Percentiles rank a stretch among this genome's conserved stretches.
These are phyloP conservation scores for Metschnikowia reukaufii DNA, from an alignment of 805 yeast species.

Conservation along the genomic window DNA sequence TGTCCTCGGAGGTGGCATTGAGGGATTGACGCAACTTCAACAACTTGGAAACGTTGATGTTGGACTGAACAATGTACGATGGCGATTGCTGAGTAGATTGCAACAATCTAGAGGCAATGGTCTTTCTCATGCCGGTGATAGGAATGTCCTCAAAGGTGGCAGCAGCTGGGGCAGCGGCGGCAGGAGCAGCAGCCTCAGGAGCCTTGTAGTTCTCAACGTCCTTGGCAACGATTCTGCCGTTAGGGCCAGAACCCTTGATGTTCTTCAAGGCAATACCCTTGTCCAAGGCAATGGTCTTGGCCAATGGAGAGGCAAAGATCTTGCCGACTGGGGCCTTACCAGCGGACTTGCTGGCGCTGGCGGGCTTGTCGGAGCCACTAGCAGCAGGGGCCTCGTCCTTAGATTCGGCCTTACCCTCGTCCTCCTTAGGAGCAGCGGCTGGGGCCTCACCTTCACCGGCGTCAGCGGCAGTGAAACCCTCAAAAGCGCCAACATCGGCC, in stretches of 20 bases:
- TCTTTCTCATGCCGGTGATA: constrained; percentile 87
- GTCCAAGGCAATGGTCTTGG: constrained; percentile 90
- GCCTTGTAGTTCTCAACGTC: constrained; percentile 77
- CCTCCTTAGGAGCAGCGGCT: constrained; percentile 45
- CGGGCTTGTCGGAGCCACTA: constrained; percentile 26
- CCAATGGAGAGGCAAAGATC: constrained; percentile 92
- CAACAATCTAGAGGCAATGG: constrained; percentile 84
- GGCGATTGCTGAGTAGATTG: constrained; percentile 87
- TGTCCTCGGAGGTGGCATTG: constrained; percentile 80
- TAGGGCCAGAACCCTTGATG: constrained; percentile 91
- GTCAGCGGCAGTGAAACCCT: constrained; percentile 77
- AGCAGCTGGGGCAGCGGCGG: constrained; percentile 47
- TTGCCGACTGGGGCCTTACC: constrained; percentile 53
- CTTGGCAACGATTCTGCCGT: constrained; percentile 87
- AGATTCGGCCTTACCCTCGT: constrained; percentile 28
- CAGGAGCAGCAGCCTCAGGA: constrained; percentile 43
- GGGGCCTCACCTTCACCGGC: constrained; percentile 56
- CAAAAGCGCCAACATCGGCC: constrained; percentile 84
- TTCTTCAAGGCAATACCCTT: constrained; percentile 84
- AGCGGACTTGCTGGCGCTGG: constrained; percentile 35
- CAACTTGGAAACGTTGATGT: constrained; percentile 82
- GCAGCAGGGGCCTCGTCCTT: constrained; percentile 26
- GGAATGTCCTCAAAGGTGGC: constrained; percentile 79
- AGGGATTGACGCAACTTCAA: constrained; percentile 89
- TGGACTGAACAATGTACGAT: constrained; percentile 87